Conservation (phyloP, 768 basidiomycete species). For the Russula vinacea region DNA sequence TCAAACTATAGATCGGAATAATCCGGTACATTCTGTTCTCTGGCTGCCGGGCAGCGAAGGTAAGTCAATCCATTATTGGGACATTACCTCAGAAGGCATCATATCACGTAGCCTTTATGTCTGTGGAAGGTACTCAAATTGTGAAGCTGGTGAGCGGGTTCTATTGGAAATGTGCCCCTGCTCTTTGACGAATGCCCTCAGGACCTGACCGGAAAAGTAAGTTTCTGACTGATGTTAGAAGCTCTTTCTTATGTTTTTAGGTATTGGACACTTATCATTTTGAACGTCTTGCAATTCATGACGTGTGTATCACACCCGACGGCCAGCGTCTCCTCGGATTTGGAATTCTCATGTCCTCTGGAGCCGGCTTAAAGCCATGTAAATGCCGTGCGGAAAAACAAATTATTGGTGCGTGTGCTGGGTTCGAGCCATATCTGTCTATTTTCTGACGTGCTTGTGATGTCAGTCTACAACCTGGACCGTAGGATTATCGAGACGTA, state of each 20-base stretch:
- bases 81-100: not conserved
- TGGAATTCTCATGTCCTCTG: constrained; percentile 62
- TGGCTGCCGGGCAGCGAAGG: constrained; percentile 68
- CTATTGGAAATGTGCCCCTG: not conserved
- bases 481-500: constrained; percentile 67
- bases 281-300: constrained; percentile 60
- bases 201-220: constrained; percentile 56
- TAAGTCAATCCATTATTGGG: constrained; percentile 31
- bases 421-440: not conserved
- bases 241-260: constrained; percentile 3
- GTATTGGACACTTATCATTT: constrained; percentile 57
- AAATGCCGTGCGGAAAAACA: constrained; percentile 73
- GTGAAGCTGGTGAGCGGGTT: constrained; percentile 50
- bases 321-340: constrained; percentile 60
- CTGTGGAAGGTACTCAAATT: constrained; percentile 62
- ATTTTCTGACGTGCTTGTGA: not conserved
- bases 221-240: not conserved
- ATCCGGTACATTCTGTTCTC: constrained; percentile 56
- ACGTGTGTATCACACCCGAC: constrained; percentile 69
- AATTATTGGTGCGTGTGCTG: constrained; percentile 61
- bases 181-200: constrained; percentile 31
- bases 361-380: constrained; percentile 60
- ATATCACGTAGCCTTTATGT: constrained; percentile 53
- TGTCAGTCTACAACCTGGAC: constrained; percentile 62
- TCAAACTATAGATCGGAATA: constrained; percentile 57